These are phyloP conservation scores for Pythium aphanidermatum DNA, from an alignment of 352 stramenopile genomes.

Conservation along the genomic window DNA sequence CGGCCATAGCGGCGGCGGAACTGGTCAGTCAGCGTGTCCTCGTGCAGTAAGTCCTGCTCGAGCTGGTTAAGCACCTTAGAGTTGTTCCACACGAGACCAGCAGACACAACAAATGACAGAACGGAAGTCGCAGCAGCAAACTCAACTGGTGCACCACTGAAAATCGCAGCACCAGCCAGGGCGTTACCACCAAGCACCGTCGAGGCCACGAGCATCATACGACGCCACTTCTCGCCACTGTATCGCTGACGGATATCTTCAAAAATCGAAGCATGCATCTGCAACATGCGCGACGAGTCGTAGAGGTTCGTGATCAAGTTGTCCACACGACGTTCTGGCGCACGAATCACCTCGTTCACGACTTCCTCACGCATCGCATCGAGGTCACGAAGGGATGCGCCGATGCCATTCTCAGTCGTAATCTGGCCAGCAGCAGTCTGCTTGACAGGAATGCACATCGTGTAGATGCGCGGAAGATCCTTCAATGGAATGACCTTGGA, in stretches of 20 bases:
- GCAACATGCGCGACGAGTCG: slow-evolving; percentile 85
- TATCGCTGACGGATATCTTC: slow-evolving; percentile 78
- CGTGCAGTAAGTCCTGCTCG: slow-evolving; percentile 79
- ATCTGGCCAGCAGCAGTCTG: slow-evolving; percentile 36
- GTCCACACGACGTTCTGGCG: slow-evolving; percentile 96
- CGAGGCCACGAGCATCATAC: slow-evolving; percentile 53
- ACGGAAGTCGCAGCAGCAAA: slow-evolving; percentile 78
- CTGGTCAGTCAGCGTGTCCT: slow-evolving; percentile 86
- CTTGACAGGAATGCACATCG: slow-evolving; percentile 97
- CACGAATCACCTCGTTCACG: slow-evolving; percentile 95
- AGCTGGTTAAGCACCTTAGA: slow-evolving; percentile 78
- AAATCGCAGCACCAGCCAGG: slow-evolving; percentile 66
- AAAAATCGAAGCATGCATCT: slow-evolving; percentile 93
- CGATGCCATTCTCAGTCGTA: slow-evolving; percentile 47
- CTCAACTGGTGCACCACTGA: slow-evolving; percentile 74
- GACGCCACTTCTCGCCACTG: slow-evolving; percentile 75
- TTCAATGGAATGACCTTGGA: slow-evolving; percentile 98
- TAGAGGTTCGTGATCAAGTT: slow-evolving; percentile 99
- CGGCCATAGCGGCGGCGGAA: slow-evolving; percentile 93
- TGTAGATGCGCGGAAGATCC: slow-evolving; percentile 99
- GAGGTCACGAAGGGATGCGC: slow-evolving; percentile 91
- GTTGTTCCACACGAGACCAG: slow-evolving; percentile 89
- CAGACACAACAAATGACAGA: slow-evolving; percentile 67
- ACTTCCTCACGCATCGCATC: slow-evolving; percentile 96
- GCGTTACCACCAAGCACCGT: slow-evolving; percentile 68